A percentile compares a stretch with the other conserved stretches of the same genome.
Evolutionary conservation across 2,329 filamentous ascomycete species (phyloP).

Genomic region (Beauveria rudraprayagi): DNA sequence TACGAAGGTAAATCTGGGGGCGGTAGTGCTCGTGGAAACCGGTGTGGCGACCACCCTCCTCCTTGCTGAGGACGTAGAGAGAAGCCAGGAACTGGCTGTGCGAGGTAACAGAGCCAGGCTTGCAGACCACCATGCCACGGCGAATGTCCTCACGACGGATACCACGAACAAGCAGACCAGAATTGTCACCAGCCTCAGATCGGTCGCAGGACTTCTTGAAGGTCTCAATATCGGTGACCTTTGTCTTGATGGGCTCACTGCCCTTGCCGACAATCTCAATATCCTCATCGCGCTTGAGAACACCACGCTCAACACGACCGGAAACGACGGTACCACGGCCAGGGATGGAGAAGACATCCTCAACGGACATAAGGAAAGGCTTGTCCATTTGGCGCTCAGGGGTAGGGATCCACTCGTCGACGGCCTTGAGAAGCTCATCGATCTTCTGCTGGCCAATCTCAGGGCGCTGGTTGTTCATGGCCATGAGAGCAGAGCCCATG

Average conservation of each 20-base stretch:
- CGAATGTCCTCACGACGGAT: constrained; percentile 89
- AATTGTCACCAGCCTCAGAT: constrained; percentile 95
- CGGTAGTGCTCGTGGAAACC: constrained; percentile 95
- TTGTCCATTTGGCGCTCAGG: constrained; percentile 91
- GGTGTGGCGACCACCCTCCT: constrained; percentile 94
- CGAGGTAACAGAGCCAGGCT: constrained; percentile 76
- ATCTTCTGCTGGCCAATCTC: constrained; percentile 87
- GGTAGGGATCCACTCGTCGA: constrained; percentile 95
- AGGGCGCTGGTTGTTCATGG: constrained; percentile 74
- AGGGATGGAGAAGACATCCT: constrained; percentile 83
- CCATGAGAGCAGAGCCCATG: constrained; percentile 93
- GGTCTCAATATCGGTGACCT: constrained; percentile 98
- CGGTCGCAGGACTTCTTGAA: constrained; percentile 99
- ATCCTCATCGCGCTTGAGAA: constrained; percentile 87
- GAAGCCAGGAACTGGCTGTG: constrained; percentile 90
- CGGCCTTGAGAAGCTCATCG: constrained; percentile 80
- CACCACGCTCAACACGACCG: constrained; percentile 92
- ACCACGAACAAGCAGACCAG: constrained; percentile 90
- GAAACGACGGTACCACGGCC: constrained; percentile 96
- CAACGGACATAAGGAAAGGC: constrained; percentile 98
- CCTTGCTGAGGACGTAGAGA: constrained; percentile 95
- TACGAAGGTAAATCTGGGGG: constrained; percentile 92
- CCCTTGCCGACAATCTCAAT: constrained; percentile 92
- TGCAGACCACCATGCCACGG: constrained; percentile 89
- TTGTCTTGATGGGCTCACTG: constrained; percentile 80